Evolutionary conservation across 2,329 filamentous ascomycete species (phyloP).

Genomic region (Sporothrix luriei): DNA sequence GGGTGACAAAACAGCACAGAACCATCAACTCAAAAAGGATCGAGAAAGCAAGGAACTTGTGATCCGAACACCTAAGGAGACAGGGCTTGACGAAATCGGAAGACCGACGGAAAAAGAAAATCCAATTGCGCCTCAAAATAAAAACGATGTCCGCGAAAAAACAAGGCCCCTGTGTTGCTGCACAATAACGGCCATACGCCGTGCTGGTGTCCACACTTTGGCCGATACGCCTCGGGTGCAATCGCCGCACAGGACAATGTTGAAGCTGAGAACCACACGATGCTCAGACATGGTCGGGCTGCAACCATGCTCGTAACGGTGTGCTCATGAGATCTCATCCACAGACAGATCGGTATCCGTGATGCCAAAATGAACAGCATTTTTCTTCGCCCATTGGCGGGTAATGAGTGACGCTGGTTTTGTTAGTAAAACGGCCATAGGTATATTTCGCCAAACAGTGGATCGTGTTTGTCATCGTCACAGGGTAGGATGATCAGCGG

Average conservation of each 20-base stretch:
- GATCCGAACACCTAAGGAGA: neutral
- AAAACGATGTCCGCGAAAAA: neutral
- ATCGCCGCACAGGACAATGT: neutral
- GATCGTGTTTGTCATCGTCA: neutral
- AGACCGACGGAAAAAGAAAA: neutral
- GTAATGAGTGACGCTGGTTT: slow-evolving; percentile 80
- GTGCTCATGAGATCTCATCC: slow-evolving; percentile 50
- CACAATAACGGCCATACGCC: neutral
- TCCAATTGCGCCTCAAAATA: slow-evolving; percentile 8
- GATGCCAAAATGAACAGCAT: slow-evolving; percentile 61
- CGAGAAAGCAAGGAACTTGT: neutral
- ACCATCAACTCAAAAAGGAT: neutral
- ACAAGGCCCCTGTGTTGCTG: neutral
- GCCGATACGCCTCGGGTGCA: neutral
- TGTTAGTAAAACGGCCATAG: neutral
- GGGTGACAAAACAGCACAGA: neutral
- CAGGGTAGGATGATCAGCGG: neutral
- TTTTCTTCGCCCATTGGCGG: slow-evolving; percentile 90
- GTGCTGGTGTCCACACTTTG: neutral
- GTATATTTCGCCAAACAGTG: neutral
- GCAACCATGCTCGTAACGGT: neutral
- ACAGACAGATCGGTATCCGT: slow-evolving; percentile 53
- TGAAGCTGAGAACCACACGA: neutral
- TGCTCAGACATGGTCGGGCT: too few relatives aligned
- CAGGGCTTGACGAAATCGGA: neutral